These are phyloP conservation scores for Didymella keratinophila DNA, from an alignment of 2,329 filamentous ascomycete species.

Conservation along the genomic window DNA sequence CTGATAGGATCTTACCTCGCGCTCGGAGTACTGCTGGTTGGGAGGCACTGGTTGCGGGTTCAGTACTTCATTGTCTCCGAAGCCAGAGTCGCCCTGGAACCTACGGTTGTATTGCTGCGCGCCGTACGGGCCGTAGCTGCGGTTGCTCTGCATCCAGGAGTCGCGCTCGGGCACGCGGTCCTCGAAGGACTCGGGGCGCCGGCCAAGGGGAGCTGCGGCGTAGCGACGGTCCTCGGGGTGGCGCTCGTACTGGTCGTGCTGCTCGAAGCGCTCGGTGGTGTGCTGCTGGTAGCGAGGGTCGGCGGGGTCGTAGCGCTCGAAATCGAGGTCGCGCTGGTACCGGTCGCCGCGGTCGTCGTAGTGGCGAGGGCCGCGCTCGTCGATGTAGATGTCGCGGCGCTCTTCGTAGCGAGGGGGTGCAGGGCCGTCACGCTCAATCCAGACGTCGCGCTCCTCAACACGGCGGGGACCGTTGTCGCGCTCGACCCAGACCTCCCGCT, in stretches of 20 bases:
- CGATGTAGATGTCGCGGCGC: slow-evolving; percentile 33
- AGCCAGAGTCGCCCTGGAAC: slow-evolving; percentile 47
- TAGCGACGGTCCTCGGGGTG: slow-evolving; percentile 27
- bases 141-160: slow-evolving; percentile 43
- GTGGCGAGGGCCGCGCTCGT: slow-evolving; percentile 33
- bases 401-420: slow-evolving; percentile 32
- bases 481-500: slow-evolving; percentile 42
- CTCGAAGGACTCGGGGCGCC: slow-evolving; percentile 46
- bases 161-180: slow-evolving; percentile 49
- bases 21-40: slow-evolving; percentile 37
- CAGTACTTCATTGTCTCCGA: slow-evolving; percentile 48
- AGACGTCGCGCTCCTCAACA: slow-evolving; percentile 44
- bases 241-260: slow-evolving; percentile 28
- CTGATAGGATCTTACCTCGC: slow-evolving; percentile 42
- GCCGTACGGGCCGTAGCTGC: slow-evolving; percentile 30
- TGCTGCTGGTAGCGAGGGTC: slow-evolving; percentile 41
- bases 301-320: slow-evolving; percentile 31
- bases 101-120: slow-evolving; percentile 45
- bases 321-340: slow-evolving; percentile 32
- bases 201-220: slow-evolving; percentile 36
- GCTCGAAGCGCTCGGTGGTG: slow-evolving; percentile 32
- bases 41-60: slow-evolving; percentile 50
- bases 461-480: slow-evolving; percentile 34
- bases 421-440: slow-evolving; percentile 35
- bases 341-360: slow-evolving; percentile 34